Base-by-base conservation (phyloP, 805 yeast species). In the Yamadazyma nakazawae region DNA sequence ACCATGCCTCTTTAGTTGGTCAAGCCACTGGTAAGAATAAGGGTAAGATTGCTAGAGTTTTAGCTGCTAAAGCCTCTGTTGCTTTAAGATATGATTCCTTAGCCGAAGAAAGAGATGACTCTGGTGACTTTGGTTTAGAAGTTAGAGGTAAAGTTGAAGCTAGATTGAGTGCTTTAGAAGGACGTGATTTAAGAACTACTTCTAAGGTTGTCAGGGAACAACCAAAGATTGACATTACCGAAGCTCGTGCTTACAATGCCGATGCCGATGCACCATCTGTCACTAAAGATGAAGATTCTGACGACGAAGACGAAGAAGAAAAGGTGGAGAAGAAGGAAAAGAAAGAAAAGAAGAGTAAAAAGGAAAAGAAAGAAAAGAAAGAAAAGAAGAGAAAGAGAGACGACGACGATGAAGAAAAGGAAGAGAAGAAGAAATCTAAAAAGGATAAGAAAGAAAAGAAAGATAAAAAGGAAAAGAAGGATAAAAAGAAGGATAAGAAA, bases 51-150 rank as follows among this genome's bases (percentile, higher is more conserved):
- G 98, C 99, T 49, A 85, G 99, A 77, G 96, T 94, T 57, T 81
- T 94, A 54, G 99, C 99, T 59, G 98, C 98, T 50, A 94, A 94
- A 77, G 96, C 97, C 57, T 96, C 99, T 46, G 95, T 94, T 61
- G 88, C 97, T 52, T 77, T 92, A 59, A 88, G 99, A 78, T 92
- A 87, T 68, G 99, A 94, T 75, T 96, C 97, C 28, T 77, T 94
- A 52, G 85, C 97, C 54, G 99, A 94, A 76, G 98, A 94, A 61
- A 83, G 97, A 71, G 96, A 89, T 59, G 98, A 94, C 63, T 81
- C 88, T 53, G 97, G 97, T 54, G 96, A 91, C 58, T 79, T 91
- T 61, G 99, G 99, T 63, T 76, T 88, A 58, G 85, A 84, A 57
- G 92, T 87, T 57, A 84, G 99, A 74, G 82, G 88, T 57, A 90